Conservation (phyloP, 2,329 filamentous ascomycete genomes). For the Ceratocystis colombiana region DNA sequence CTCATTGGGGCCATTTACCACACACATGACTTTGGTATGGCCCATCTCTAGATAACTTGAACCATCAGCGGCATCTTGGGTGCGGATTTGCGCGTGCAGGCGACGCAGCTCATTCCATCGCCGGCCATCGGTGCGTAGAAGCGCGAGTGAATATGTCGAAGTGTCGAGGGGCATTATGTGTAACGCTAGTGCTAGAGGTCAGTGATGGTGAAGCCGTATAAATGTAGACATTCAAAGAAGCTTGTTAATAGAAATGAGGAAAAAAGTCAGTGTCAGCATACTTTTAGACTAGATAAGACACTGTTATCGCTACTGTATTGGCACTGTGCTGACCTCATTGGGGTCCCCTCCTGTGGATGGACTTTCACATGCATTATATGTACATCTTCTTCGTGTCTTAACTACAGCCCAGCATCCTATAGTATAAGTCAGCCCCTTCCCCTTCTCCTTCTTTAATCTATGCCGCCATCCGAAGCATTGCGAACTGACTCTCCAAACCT, state of each 20-base stretch:
- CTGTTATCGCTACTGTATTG: background rate
- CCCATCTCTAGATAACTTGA: conserved; percentile 93
- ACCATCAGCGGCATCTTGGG: conserved; percentile 84
- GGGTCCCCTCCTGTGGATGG: too few relatives aligned
- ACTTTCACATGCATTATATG: too few relatives aligned
- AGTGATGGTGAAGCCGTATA: background rate
- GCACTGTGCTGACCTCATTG: background rate
- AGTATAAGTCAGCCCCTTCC: too few relatives aligned
- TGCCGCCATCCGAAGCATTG: background rate
- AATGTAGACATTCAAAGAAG: background rate
- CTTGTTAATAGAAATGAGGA: background rate
- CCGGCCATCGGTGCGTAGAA: conserved; percentile 70
- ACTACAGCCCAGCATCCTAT: too few relatives aligned
- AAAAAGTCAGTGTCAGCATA: background rate
- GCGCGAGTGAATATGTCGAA: conserved; percentile 77
- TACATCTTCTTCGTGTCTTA: too few relatives aligned
- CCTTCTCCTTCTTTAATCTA: background rate
- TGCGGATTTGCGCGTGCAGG: conserved; percentile 79
- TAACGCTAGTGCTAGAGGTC: background rate
- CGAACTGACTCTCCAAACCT: conserved; percentile 6
- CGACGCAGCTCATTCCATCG: conserved; percentile 96
- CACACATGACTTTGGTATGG: conserved; percentile 93
- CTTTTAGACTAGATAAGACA: background rate
- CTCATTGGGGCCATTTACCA: conserved; percentile 77
- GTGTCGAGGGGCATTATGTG: conserved; percentile 79